Evolutionary conservation across 1,284 basidiomycete species (phyloP), one percentile per base, ranked within the genome.

Genomic region (Ustilago shanxiensis): DNA sequence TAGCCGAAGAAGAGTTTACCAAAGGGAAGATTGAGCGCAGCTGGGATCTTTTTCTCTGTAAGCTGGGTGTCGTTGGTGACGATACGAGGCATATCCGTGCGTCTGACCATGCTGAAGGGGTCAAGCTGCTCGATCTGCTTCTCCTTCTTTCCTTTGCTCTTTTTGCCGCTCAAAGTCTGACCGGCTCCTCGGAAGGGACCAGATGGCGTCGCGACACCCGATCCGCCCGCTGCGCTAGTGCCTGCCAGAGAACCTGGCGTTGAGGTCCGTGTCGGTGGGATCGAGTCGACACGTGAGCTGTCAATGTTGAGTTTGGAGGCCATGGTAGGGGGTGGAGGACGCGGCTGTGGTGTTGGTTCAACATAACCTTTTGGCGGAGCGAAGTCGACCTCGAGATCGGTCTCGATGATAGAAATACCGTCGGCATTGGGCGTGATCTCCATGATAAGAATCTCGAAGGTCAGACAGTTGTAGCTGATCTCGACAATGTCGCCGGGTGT

Each of bases 281-380:
- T 81, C 16, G 76, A 73, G 7, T 85, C 84, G 24, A 76, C 64
- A 44, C 77, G 74, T 22, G 55, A 56, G 37, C 73, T 79, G 55
- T 99, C 95, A 72, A 99, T 98, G 86, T 95, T 95, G 63, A 98
- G 90, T 87, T 98, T 98, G 59, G 93, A 93, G 0, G 96, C 95
- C 96, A 99, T 98, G 1, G 95, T 98, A 10, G 93, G 87, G 10
- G 92, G 91, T 1, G 95, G 92, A 1, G 91, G 90, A 60, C 93
- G 93, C 9, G 84, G 82, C 7, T 92, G 92, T 45, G 92, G 90
- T 76, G 94, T 91, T 0, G 96, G 97, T 86, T 99, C 97, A 24
- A 96, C 93, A 79, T 91, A 91, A 31, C 90, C 90, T 56, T 89
- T 88, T 1, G 90, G 90, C 7, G 89, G 86, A 0, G 88, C 90